Evolutionary conservation across 1,139 yeast genomes (phyloP).

Genomic region (Geotrichum restrictum): DNA sequence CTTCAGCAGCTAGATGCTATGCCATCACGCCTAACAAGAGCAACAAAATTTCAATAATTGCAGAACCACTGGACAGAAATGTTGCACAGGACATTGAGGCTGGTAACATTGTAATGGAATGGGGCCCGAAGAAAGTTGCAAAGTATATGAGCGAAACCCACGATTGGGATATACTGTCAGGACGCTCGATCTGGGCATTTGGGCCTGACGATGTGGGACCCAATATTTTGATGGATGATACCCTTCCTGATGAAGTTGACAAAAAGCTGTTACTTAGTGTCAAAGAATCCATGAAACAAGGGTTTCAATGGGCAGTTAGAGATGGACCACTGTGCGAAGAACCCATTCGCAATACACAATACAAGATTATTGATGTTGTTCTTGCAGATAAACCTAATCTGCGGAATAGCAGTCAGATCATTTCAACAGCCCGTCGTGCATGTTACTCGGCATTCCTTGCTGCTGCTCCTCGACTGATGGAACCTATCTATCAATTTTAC

Average conservation of each 20-base stretch:
- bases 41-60: slow-evolving; percentile 63
- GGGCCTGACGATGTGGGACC: slow-evolving; percentile 58
- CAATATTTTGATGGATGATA: slow-evolving; percentile 72
- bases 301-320: slow-evolving; percentile 76
- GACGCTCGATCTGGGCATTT: slow-evolving; percentile 78
- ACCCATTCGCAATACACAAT: slow-evolving; percentile 65
- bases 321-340: slow-evolving; percentile 94
- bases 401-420: slow-evolving; percentile 67
- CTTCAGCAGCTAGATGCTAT: slow-evolving; percentile 64
- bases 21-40: slow-evolving; percentile 54
- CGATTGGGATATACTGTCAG: slow-evolving; percentile 80
- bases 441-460: slow-evolving; percentile 77
- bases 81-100: slow-evolving; percentile 57
- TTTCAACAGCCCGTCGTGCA: slow-evolving; percentile 79
- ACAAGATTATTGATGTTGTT: slow-evolving; percentile 63
- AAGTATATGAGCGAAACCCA: slow-evolving; percentile 55
- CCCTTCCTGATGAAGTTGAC: slow-evolving; percentile 68
- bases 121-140: slow-evolving; percentile 46
- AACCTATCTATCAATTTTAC: slow-evolving; percentile 70
- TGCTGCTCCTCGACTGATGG: slow-evolving; percentile 75
- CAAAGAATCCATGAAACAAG: slow-evolving; percentile 60
- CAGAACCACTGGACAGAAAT: slow-evolving; percentile 66
- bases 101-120: slow-evolving; percentile 24
- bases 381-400: slow-evolving; percentile 49
- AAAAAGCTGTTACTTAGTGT: slow-evolving; percentile 47